Conservation (phyloP, 306 rosid species). For the Prunus fruticosa region DNA sequence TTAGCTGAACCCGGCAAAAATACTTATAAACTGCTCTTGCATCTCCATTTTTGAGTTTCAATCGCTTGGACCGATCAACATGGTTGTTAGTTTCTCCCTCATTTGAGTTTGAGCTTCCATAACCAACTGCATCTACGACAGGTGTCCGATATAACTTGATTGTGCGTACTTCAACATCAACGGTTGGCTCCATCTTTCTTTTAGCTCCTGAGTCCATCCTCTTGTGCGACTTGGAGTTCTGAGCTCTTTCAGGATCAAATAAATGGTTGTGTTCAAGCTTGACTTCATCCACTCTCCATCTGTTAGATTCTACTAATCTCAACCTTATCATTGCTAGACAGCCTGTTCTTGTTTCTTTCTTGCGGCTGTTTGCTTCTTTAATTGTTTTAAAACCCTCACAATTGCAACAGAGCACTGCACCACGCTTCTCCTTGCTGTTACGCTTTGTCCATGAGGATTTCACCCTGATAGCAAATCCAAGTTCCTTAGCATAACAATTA, state of each 20-base stretch:
- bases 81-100: conserved; percentile 55
- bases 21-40: conserved; percentile 51
- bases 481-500: conserved; percentile 73
- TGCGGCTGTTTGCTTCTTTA: conserved; percentile 79
- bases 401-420: conserved; percentile 95
- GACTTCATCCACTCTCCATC: conserved; percentile 95
- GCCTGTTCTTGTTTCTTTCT: conserved; percentile 95
- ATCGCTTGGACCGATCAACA: conserved; percentile 39
- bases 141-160: conserved; percentile 82
- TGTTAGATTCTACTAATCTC: conserved; percentile 84
- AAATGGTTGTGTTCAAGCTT: conserved; percentile 96
- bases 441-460: conserved; percentile 97
- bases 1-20: conserved; percentile 62
- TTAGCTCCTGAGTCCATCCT: conserved; percentile 67
- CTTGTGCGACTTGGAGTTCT: conserved; percentile 94
- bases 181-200: conserved; percentile 75
- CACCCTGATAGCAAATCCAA: conserved; percentile 92
- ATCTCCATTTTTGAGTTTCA: conserved; percentile 77
- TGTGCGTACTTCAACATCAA: conserved; percentile 82
- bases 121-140: conserved; percentile 45
- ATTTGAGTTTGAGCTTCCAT: conserved; percentile 56
- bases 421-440: conserved; percentile 97
- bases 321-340: conserved; percentile 93
- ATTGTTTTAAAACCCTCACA: conserved; percentile 87
- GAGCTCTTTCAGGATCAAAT: conserved; percentile 94